These are phyloP conservation scores for Trichosporon coremiiforme DNA, from an alignment of 1,284 basidiomycete genomes.

Conservation along the genomic window DNA sequence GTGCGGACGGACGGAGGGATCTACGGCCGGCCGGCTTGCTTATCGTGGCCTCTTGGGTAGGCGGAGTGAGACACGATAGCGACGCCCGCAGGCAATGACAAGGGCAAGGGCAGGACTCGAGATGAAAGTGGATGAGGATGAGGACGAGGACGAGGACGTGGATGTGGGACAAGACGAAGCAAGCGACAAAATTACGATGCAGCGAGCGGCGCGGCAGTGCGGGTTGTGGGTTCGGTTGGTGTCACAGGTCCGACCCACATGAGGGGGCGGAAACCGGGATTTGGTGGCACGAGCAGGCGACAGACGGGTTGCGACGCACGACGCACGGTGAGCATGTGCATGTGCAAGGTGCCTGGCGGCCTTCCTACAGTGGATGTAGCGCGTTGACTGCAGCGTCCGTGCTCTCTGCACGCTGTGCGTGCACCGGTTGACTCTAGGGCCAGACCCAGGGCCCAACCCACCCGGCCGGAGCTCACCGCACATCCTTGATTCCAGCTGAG, in stretches of 20 bases:
- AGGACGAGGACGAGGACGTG: too few relatives aligned
- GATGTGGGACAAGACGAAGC: background rate
- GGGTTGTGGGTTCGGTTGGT: background rate
- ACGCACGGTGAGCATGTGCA: background rate
- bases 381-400: too few relatives aligned
- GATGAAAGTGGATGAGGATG: background rate
- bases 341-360: slow-evolving; percentile 6
- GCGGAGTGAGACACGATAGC: background rate
- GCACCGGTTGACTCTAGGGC: background rate
- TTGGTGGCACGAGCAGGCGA: too few relatives aligned
- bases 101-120: background rate
- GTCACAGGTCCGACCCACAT: too few relatives aligned
- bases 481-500: background rate
- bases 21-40: slow-evolving; percentile 13
- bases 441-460: background rate
- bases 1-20: slow-evolving; percentile 1
- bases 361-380: too few relatives aligned
- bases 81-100: background rate
- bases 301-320: too few relatives aligned
- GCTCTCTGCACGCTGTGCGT: too few relatives aligned
- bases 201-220: too few relatives aligned
- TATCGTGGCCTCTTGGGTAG: background rate
- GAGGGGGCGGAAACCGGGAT: too few relatives aligned
- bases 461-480: slow-evolving; percentile 14
- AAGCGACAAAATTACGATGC: background rate